Base-by-base conservation (phyloP, 129 eudicot species). In the Lactuca saligna region DNA sequence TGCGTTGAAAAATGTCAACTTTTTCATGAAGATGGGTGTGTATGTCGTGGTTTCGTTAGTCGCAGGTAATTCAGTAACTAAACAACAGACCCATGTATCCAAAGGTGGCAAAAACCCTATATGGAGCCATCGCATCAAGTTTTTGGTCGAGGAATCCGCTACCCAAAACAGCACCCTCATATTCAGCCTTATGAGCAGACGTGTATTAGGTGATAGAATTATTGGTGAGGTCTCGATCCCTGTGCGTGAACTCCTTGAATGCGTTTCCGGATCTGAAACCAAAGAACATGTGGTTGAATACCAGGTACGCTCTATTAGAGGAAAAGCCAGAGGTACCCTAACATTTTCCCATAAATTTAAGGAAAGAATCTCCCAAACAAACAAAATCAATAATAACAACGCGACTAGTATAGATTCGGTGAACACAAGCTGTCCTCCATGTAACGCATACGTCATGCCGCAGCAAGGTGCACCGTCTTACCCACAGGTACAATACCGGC, bases 201-300 rank as follows among this genome's bases (percentile, higher is more conserved):
- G 84, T 7, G 56, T 82, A 6, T 50, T 91, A 3, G 86, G 89
- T 0, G 95, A 91, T 60, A 81, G 72, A 71, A 79, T 57, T 33
- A 57, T 87, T 8, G 97, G 97, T 8, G 80, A 83, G 74, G 97
- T 87, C 5, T 57, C 75, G 14, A 79, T 87, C 20, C 86, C 86
- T 5, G 57, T 91, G 13, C 38, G 49, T 10, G 88, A 87, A 25
- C 92, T 91, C 5, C 78, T 69, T 56, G 62, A 78, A 6, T 63
- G 41, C 62, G 35, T 39, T 11, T 17, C 9, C 0, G 61, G 65
- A 49, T 58, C 62, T 4, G 46, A 25, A 54, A 29, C 42, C 37
- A 35, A 61, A 3, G 85, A 81, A 20, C 66, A 46, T 0, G 46
- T 68, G 2, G 83, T 76, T 13, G 89, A 84, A 5, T 85, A 87